Evolutionary conservation across 192 early-diverging fungal genomes (phyloP), one percentile per base, ranked within the genome.

Genomic region (Phycomyces nitens): DNA sequence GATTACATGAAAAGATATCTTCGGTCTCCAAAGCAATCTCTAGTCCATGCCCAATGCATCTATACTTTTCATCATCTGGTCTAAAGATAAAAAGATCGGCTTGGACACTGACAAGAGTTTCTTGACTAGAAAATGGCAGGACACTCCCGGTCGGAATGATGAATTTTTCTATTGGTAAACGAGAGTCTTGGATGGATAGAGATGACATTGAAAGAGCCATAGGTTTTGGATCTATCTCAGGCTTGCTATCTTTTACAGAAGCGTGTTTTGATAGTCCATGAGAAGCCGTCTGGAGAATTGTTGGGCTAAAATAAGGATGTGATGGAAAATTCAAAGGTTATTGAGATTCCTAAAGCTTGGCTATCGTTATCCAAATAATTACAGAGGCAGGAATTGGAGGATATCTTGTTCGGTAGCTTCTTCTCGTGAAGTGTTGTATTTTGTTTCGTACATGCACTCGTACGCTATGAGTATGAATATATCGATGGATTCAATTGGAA

Each of bases 371-470:
- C 7, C 3, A 34, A 5, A 34, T 34, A 7, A 68, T 51, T 76
- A 77, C 76, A 58, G 38, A 65, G 77, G 43, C 53, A 73, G 58
- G 57, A 79, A 90, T 24, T 65, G 75, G 24, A 70, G 64, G 38
- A 89, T 64, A 21, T 83, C 82, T 24, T 78, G 68, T 29, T 87
- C 86, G 0, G 66, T 70, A 0, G 78, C 82, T 4, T 82, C 75
- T 11, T 77, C 74, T 47, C 78, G 75, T 12, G 68, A 58, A 44
- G 76, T 77, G 52, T 71, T 54, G 20, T 73, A 56, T 51, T 77
- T 72, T 29, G 79, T 74, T 61, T 91, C 84, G 56, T 76, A 87
- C 83, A 89, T 89, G 68, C 81, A 89, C 10, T 80, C 73, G 62
- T 88, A 87, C n/a, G 80, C 61, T 8, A 77, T 80, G 21, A 76